phyloP scores from a whole-genome alignment of 768 basidiomycete genomes.

The Boletus rubroflammeus region DNA sequence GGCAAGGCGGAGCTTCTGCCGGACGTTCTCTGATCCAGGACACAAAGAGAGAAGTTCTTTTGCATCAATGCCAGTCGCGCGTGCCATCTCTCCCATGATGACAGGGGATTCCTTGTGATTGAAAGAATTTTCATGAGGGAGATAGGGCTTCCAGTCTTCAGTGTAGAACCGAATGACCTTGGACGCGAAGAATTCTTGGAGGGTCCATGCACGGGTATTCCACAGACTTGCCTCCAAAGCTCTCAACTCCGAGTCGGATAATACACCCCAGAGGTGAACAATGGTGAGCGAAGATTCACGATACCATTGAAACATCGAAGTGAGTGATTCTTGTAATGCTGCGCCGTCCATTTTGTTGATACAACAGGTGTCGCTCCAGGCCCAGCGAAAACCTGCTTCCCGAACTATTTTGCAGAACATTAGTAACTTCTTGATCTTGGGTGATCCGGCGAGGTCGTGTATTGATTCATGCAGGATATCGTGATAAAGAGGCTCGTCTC shows the following conservation, averaged over 20 bases:
- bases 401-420: slow-evolving; percentile 16
- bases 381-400: slow-evolving; percentile 19
- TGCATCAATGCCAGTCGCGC: slow-evolving; percentile 8
- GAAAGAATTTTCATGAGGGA: neutral
- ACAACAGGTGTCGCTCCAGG: slow-evolving; percentile 26
- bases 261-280: slow-evolving; percentile 20
- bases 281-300: slow-evolving; percentile 21
- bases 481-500: slow-evolving; percentile 16
- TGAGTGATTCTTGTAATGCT: slow-evolving; percentile 20
- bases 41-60: slow-evolving; percentile 7
- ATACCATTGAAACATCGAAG: slow-evolving; percentile 30
- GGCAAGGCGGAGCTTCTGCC: slow-evolving; percentile 20
- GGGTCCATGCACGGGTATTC: slow-evolving; percentile 26
- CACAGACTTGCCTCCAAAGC: slow-evolving; percentile 14
- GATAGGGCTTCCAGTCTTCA: slow-evolving; percentile 23
- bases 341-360: slow-evolving; percentile 19
- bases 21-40: slow-evolving; percentile 14
- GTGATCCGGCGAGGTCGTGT: slow-evolving; percentile 4
- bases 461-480: slow-evolving; percentile 10
- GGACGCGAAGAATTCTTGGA: slow-evolving; percentile 25
- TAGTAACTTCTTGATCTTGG: slow-evolving; percentile 9
- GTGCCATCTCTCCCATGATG: slow-evolving; percentile 22
- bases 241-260: slow-evolving; percentile 2
- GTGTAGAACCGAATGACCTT: slow-evolving; percentile 22
- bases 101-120: slow-evolving; percentile 19